Conservation (phyloP, 208 protist species). For the Leptomonas seymouri region DNA sequence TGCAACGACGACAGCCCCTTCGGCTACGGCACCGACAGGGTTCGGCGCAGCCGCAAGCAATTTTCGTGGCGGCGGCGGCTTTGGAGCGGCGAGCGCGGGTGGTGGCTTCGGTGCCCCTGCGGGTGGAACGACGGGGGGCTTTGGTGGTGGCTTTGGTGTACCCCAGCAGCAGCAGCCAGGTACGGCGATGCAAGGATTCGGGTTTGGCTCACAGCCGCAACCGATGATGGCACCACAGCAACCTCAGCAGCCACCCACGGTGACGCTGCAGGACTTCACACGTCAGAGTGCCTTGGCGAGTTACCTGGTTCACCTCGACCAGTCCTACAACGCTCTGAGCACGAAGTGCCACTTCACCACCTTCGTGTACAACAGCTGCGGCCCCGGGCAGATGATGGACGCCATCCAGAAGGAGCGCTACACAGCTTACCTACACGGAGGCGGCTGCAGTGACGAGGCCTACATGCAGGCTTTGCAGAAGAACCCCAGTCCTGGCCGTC, state of each 20-base stretch:
- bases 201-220: not conserved
- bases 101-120: slow-evolving; percentile 3
- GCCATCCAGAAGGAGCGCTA: slow-evolving; percentile 70
- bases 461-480: slow-evolving; percentile 51
- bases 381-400: slow-evolving; percentile 44
- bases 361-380: slow-evolving; percentile 82
- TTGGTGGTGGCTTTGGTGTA: slow-evolving; percentile 16
- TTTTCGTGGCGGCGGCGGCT: slow-evolving; percentile 2
- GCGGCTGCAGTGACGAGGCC: slow-evolving; percentile 53
- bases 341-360: slow-evolving; percentile 70
- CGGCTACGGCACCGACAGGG: slow-evolving; percentile 13
- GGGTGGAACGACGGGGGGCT: no score
- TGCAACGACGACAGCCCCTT: not conserved
- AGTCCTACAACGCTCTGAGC: slow-evolving; percentile 71
- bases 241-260: slow-evolving; percentile 11
- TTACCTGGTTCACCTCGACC: slow-evolving; percentile 67
- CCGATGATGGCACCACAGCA: slow-evolving; percentile 7
- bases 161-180: slow-evolving; percentile 17
- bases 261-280: slow-evolving; percentile 45
- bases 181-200: not conserved
- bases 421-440: slow-evolving; percentile 56
- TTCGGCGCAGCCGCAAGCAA: slow-evolving; percentile 14
- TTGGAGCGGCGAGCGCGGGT: slow-evolving; percentile 2
- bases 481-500: slow-evolving; percentile 56
- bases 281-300: slow-evolving; percentile 58